Evolutionary conservation across 169 alveolate species (phyloP).

Genomic region (Plasmodium coatneyi): DNA sequence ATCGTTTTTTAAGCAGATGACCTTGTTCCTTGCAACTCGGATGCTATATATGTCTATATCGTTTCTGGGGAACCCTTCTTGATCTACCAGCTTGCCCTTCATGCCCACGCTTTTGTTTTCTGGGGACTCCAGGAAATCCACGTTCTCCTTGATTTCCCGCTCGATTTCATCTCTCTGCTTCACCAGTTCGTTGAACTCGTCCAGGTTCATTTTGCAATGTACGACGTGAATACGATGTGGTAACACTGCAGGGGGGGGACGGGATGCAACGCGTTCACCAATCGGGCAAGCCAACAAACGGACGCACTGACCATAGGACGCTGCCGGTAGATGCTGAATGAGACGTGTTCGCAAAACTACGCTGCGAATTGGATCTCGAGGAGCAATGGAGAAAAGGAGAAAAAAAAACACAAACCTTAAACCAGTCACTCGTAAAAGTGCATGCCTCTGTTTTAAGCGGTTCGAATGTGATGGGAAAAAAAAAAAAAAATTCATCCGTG

Average conservation of each 20-base stretch:
- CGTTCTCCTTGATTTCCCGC: constrained; percentile 78
- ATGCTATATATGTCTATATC: constrained; percentile 83
- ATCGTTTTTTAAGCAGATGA: constrained; percentile 79
- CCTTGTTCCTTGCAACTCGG: constrained; percentile 80
- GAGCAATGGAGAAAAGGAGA: not conserved
- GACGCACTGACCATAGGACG: not conserved
- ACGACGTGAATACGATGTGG: not conserved
- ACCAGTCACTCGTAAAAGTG: not conserved
- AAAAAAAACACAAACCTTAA: not conserved
- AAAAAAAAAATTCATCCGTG: not conserved
- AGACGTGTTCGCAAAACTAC: not conserved
- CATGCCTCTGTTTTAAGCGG: not conserved
- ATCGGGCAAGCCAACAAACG: not conserved
- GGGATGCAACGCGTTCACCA: not conserved
- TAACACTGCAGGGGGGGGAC: not conserved
- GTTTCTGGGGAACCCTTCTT: constrained; percentile 81
- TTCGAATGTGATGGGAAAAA: not conserved
- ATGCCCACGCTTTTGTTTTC: constrained; percentile 82
- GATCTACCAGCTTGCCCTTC: constrained; percentile 79
- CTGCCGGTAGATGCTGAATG: not conserved
- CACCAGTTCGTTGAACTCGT: constrained; percentile 70
- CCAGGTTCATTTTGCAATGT: constrained; percentile 13
- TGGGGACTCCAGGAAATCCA: constrained; percentile 77
- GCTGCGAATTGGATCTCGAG: not conserved
- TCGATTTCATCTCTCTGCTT: constrained; percentile 78